These are phyloP conservation scores for Hericium erinaceus DNA, from an alignment of 768 basidiomycete species.

Conservation along the genomic window DNA sequence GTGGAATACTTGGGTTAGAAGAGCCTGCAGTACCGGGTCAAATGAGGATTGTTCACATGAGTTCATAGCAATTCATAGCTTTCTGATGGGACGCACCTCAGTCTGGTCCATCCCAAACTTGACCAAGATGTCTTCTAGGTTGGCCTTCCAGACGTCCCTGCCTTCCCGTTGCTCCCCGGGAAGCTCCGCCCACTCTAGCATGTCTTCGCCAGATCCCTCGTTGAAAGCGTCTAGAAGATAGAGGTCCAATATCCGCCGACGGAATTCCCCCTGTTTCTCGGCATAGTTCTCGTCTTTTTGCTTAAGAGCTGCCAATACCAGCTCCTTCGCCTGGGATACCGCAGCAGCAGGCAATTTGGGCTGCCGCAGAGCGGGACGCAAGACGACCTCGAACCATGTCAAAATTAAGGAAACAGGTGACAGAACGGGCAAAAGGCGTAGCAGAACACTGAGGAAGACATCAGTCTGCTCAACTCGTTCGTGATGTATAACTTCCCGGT, in stretches of 20 bases:
- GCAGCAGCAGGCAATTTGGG: constrained; percentile 52
- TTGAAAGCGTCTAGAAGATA: constrained; percentile 73
- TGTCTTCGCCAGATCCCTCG: constrained; percentile 64
- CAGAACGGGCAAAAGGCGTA: constrained; percentile 52
- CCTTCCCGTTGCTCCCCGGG: constrained; percentile 52
- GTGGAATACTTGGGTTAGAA: constrained; percentile 56
- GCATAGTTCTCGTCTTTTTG: constrained; percentile 32
- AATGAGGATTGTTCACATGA: background rate
- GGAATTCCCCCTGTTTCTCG: constrained; percentile 55
- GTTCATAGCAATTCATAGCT: background rate
- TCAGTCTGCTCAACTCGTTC: constrained; percentile 52
- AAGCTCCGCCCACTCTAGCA: constrained; percentile 65
- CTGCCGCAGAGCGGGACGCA: constrained; percentile 71
- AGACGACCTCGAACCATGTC: constrained; percentile 72
- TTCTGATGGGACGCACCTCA: constrained; percentile 37
- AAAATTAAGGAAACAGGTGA: constrained; percentile 60
- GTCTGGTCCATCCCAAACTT: constrained; percentile 54
- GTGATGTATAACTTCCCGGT: constrained; percentile 57
- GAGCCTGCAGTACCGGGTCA: constrained; percentile 35
- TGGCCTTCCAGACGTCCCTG: constrained; percentile 62
- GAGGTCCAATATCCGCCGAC: constrained; percentile 59
- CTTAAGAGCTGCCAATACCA: constrained; percentile 55
- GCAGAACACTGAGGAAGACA: constrained; percentile 56
- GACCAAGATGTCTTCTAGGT: constrained; percentile 68
- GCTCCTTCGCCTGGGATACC: constrained; percentile 59